These are phyloP conservation scores for Sindora glabra DNA, from an alignment of 306 rosid genomes.

Conservation along the genomic window DNA sequence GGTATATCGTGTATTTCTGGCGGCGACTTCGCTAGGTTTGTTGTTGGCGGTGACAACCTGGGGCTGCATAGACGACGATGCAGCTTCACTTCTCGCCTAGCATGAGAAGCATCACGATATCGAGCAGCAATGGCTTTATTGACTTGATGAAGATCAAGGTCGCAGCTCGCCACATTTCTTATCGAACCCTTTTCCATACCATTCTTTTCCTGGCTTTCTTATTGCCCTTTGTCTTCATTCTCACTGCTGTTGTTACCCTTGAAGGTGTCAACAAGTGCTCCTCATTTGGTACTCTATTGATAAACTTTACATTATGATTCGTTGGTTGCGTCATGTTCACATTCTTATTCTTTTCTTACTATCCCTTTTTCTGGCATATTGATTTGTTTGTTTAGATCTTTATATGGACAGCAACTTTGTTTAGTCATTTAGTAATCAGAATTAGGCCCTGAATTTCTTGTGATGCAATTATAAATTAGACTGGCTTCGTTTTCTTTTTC, in stretches of 20 bases:
- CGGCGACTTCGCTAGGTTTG: constrained; percentile 29
- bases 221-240: constrained; percentile 94
- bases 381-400: constrained; percentile 32
- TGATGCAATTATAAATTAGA: neutral
- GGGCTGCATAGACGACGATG: constrained; percentile 97
- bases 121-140: constrained; percentile 98
- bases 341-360: neutral
- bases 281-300: constrained; percentile 70
- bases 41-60: constrained; percentile 33
- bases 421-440: neutral
- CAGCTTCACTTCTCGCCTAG: constrained; percentile 99
- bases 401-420: constrained; percentile 17
- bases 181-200: constrained; percentile 97
- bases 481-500: neutral
- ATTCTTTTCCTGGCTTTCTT: constrained; percentile 92
- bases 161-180: constrained; percentile 99
- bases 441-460: constrained; percentile 4
- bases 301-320: neutral
- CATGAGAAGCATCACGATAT: constrained; percentile 99
- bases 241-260: constrained; percentile 97
- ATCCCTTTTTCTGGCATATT: neutral
- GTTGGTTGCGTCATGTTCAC: too few species aligned
- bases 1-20: constrained; percentile 21
- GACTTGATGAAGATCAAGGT: constrained; percentile 99
- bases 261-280: constrained; percentile 99